Conservation (phyloP, 73 alveolate species). For the Durusdinium trenchii region DNA sequence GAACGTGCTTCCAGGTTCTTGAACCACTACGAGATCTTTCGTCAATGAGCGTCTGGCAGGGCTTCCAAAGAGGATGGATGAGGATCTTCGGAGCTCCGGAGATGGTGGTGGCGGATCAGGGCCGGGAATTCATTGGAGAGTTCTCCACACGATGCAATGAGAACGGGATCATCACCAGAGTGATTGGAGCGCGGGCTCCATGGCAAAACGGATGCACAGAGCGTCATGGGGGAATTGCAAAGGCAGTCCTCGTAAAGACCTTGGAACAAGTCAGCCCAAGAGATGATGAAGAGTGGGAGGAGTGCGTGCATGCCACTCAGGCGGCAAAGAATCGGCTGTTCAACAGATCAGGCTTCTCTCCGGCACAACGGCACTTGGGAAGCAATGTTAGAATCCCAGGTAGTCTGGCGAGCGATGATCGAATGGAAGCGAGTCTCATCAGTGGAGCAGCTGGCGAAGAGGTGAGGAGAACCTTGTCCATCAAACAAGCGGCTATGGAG, state of each 20-base stretch:
- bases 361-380: not conserved
- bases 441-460: not conserved
- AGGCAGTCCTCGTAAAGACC: not conserved
- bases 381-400: not conserved
- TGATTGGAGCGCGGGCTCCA: too few relatives aligned
- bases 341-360: not conserved
- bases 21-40: too few relatives aligned
- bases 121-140: too few relatives aligned
- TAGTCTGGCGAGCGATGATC: not conserved
- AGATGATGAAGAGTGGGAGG: not conserved
- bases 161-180: too few relatives aligned
- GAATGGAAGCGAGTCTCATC: not conserved
- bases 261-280: not conserved
- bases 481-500: not conserved
- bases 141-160: too few relatives aligned
- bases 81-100: too few relatives aligned
- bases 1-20: too few relatives aligned
- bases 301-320: not conserved
- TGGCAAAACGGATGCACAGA: too few relatives aligned
- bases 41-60: too few relatives aligned
- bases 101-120: too few relatives aligned
- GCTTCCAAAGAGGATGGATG: too few relatives aligned
- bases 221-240: conserved; percentile 7
- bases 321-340: conserved; percentile 8
- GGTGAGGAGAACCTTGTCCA: not conserved